A percentile compares a stretch with the other conserved stretches of the same genome.
Evolutionary conservation across 306 rosid species (phyloP).

Genomic region (Elaeagnus macrophylla): DNA sequence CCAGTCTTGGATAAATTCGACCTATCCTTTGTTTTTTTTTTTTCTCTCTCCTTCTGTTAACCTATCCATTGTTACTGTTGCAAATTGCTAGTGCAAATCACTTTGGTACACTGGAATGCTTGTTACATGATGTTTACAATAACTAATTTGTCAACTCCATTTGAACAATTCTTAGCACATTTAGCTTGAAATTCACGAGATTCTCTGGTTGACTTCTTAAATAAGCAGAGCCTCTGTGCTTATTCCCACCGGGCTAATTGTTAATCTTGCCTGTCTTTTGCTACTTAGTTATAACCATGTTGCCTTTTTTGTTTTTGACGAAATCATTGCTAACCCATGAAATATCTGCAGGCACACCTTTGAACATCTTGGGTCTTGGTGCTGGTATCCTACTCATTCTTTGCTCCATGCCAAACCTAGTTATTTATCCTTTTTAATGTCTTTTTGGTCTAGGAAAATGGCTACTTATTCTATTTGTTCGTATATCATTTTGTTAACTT

Average conservation of each 20-base stretch:
- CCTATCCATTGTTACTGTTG: neutral
- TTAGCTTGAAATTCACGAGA: too few species aligned
- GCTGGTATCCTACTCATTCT: conserved; percentile 43
- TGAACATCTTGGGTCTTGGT: conserved; percentile 88
- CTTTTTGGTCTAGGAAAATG: too few species aligned
- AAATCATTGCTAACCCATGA: conserved; percentile 15
- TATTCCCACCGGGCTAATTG: too few species aligned
- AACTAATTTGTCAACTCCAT: too few species aligned
- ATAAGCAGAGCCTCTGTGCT: too few species aligned
- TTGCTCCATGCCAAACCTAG: neutral
- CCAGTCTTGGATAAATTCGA: neutral
- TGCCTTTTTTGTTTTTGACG: neutral
- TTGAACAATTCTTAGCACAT: too few species aligned
- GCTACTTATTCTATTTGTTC: neutral
- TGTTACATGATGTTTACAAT: too few species aligned
- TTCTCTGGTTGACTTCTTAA: too few species aligned
- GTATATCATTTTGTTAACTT: conserved; percentile 2
- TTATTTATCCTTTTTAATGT: neutral
- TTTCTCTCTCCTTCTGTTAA: too few species aligned
- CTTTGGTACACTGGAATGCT: too few species aligned
- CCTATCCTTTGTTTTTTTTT: neutral
- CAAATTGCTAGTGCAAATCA: too few species aligned
- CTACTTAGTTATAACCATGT: neutral
- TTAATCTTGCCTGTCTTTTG: too few species aligned
- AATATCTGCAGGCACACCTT: conserved; percentile 62